Evolutionary conservation across 129 eudicot genomes (phyloP).

Genomic region (Escallonia herrerae): DNA sequence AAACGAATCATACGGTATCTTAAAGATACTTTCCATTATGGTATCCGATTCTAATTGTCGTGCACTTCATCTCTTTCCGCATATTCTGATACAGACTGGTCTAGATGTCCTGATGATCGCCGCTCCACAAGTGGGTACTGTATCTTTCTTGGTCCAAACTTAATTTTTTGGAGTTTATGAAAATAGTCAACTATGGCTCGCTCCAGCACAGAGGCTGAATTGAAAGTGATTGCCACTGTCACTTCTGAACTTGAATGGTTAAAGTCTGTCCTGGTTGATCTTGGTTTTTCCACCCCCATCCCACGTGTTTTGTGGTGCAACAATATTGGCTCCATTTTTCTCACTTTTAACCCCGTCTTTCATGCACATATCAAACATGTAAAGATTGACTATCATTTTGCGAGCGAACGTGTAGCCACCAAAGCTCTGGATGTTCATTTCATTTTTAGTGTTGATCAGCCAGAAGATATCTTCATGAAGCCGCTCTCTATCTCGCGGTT

Average conservation of each 20-base stretch:
- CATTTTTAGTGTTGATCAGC: too few relatives aligned
- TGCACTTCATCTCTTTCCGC: background rate
- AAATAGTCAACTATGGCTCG: background rate
- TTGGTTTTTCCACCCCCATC: background rate
- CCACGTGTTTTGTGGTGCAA: background rate
- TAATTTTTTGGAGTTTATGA: background rate
- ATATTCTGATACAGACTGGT: constrained; percentile 1
- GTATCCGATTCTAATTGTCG: background rate
- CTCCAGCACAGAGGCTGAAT: background rate
- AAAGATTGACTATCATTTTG: constrained; percentile 1
- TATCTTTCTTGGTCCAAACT: background rate
- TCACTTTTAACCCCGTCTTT: background rate
- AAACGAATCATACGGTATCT: constrained; percentile 2
- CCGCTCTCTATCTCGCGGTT: too few relatives aligned
- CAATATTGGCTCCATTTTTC: constrained; percentile 3
- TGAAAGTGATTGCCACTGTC: background rate
- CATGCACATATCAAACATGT: constrained; percentile 4
- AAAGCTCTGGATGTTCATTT: background rate
- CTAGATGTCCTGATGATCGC: background rate
- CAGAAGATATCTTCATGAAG: too few relatives aligned
- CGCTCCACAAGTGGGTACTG: background rate
- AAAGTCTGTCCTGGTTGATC: background rate
- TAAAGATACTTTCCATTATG: background rate
- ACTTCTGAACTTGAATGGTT: background rate
- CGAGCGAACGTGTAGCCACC: background rate